Evolutionary conservation across 371 early-diverging fungal genomes (phyloP), one percentile per base, ranked within the genome.

Genomic region (Mortierella sp.): DNA sequence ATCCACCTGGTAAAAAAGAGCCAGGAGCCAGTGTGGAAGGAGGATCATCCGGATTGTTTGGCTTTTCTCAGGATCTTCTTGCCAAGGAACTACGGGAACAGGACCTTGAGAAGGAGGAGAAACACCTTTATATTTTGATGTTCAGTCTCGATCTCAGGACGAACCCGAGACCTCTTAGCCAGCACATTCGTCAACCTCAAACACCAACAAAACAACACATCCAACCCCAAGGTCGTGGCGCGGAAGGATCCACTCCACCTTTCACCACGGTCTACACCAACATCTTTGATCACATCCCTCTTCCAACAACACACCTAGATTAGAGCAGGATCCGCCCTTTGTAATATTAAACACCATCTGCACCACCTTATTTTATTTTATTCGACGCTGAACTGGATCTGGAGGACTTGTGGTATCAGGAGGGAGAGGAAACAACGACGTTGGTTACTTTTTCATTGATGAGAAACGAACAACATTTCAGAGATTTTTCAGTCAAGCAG

Each of bases 1-100:
- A 88, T 88, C 95, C 21, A 93, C 94, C 72, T 97, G 97, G 97
- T 97, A 95, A 26, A 84, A 58, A 70, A 34, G 38, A 57, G 26
- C 26, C 26, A n/a, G 9, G 38, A 8, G 34, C 42, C 42, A 24
- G 68, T 8, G 38, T 16, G 21, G 19, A 14, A 26, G 26, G 58
- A 31, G 63, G 63, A 63, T 63, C 57, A 31, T 60, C 19, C 24
- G 42, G 34, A 63, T 34, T 4, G 55, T 55, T 19, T 63, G 63
- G 63, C 63, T 60, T 14, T 28, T 28, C 21, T 65, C 38, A 42
- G 68, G 68, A 65, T 42, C 24, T 9, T 1, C 21, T 63, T 7
- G 0, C 14, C 68, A 55, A 10, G 68, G 24, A 65, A 19, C 21
- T 14, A 65, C 58, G 38, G 68, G 68, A 65, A 3, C 68, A 65